Evolutionary conservation across 2,329 filamentous ascomycete species (phyloP), one percentile per base, ranked within the genome.

Genomic region (Neofusicoccum sp.): DNA sequence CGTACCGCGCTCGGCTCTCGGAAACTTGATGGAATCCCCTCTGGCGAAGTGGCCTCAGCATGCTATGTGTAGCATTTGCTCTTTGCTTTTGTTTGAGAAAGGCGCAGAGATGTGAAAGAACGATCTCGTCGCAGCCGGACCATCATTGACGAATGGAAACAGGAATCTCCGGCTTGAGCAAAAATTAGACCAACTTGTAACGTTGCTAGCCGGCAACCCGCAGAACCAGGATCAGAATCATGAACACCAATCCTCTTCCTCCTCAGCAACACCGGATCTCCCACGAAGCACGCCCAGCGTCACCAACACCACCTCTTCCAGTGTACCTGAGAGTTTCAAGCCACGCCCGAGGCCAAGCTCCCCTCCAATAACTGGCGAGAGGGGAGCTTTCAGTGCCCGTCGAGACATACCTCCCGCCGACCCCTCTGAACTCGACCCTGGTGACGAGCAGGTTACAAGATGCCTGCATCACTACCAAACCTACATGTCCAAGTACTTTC

Each of bases 101-200:
- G 31, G 34, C 14, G 9, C 16, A 31, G 29, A 50, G 6, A 34
- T 12, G n/a, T 50, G 36, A 22, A 16, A 22, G 14, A 34, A 50
- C 6, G n/a, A 7, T 33, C 48, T 6, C 28, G 22, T 6, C 6
- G 11, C n/a, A 54, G 34, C 4, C 16, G 22, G 22, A 8, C 9
- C 6, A 31, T 12, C n/a, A 36, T 58, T 58, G 29, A 44, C 54
- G 16, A n/a, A 22, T 22, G 11, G 54, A 31, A 14, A 28, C 16
- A 63, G 61, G 56, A 58, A 50, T 14, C 14, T 31, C 11, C 61
- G 61, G 6, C 45, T 63, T 12, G 61, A 63, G 14, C 52, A 63
- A 31, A 63, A 63, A 16, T 11, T 63, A 36, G 61, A 63, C 41
- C 52, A 59, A 12, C 54, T 63, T 28, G 61, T 63, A 28, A 50